Evolutionary conservation across 768 basidiomycete species (phyloP).

Genomic region (Daedaleopsis sinensis): DNA sequence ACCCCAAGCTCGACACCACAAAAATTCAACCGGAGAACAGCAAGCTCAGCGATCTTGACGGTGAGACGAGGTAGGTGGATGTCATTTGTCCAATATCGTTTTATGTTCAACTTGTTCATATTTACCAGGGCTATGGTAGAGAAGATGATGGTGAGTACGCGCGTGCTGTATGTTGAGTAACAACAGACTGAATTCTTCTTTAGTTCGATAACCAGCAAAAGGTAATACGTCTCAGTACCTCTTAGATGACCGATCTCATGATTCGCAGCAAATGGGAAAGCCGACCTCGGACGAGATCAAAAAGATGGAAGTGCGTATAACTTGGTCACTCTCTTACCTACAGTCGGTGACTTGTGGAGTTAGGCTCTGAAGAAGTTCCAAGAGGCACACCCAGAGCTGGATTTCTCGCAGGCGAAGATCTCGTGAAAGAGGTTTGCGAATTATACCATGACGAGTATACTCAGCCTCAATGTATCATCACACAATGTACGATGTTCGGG

Average conservation of each 20-base stretch:
- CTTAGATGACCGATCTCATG: conserved; percentile 3
- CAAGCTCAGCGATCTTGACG: conserved; percentile 94
- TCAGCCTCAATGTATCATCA: background rate
- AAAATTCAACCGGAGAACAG: conserved; percentile 97
- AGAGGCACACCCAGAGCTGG: conserved; percentile 88
- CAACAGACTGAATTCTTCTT: background rate
- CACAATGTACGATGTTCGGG: background rate
- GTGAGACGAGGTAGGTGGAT: conserved; percentile 78
- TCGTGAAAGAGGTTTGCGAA: conserved; percentile 43
- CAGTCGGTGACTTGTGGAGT: conserved; percentile 36
- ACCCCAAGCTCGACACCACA: conserved; percentile 94
- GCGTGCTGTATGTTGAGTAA: conserved; percentile 9
- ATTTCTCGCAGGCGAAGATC: conserved; percentile 91
- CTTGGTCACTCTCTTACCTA: conserved; percentile 4
- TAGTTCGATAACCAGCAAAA: conserved; percentile 83
- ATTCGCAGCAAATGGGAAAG: conserved; percentile 84
- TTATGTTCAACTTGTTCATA: background rate
- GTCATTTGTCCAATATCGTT: background rate
- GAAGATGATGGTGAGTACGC: conserved; percentile 96
- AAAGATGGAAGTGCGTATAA: conserved; percentile 75
- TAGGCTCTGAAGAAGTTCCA: conserved; percentile 84
- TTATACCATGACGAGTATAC: background rate
- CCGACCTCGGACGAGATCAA: conserved; percentile 94
- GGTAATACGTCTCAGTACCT: conserved; percentile 36
- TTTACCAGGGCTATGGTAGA: conserved; percentile 88